Percentiles rank a stretch among this genome's conserved stretches.
These are phyloP conservation scores for Austroboletus eburneus DNA, from an alignment of 768 basidiomycete species.

Conservation along the genomic window DNA sequence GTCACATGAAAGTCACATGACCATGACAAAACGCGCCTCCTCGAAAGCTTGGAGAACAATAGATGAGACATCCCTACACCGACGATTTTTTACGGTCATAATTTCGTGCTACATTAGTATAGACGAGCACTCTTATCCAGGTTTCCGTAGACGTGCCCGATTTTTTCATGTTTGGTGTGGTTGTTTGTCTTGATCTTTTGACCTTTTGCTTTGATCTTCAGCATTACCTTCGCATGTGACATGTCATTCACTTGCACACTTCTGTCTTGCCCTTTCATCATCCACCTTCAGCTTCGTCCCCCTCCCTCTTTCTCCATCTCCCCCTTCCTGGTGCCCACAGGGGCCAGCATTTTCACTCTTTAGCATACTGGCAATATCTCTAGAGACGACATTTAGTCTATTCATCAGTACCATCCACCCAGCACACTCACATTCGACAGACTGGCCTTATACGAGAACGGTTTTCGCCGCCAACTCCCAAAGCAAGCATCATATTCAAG, in stretches of 20 bases:
- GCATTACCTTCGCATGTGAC: constrained; percentile 10
- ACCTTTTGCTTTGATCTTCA: constrained; percentile 7
- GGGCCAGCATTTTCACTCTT: background rate
- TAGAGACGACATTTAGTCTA: background rate
- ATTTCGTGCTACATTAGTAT: background rate
- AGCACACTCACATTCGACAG: background rate
- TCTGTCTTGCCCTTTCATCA: background rate
- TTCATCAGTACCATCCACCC: constrained; percentile 7
- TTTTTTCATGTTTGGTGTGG: constrained; percentile 1
- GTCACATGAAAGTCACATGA: constrained; percentile 16
- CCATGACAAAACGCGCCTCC: background rate
- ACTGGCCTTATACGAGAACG: too few species aligned
- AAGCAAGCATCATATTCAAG: background rate
- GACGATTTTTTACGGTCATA: background rate
- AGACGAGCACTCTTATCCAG: background rate
- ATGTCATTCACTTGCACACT: background rate
- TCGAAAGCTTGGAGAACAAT: constrained; percentile 8
- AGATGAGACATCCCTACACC: constrained; percentile 12
- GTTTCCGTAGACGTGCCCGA: background rate
- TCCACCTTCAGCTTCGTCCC: background rate
- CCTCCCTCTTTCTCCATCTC: background rate
- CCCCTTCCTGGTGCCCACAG: background rate
- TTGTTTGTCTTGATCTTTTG: constrained; percentile 10
- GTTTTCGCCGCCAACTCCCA: too few species aligned
- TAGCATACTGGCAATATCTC: too few species aligned